Percentiles rank a stretch among this genome's conserved stretches.
Conservation (phyloP, 768 basidiomycete genomes). For the Boletus insuetus region DNA sequence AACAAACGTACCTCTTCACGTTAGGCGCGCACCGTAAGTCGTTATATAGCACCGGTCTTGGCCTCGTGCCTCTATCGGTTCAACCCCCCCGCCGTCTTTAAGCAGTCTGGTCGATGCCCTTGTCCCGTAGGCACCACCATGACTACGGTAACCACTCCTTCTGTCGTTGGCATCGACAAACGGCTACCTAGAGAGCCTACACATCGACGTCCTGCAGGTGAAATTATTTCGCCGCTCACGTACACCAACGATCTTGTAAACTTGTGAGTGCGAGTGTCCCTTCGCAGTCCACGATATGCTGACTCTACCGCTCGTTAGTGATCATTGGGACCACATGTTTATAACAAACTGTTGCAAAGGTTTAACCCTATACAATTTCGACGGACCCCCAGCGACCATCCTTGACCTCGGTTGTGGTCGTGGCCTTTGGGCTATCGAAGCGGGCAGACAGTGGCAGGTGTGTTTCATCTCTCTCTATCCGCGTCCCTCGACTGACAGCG, state of each 20-base stretch:
- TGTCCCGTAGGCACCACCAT: conserved; percentile 18
- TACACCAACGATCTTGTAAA: conserved; percentile 48
- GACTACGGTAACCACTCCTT: conserved; percentile 15
- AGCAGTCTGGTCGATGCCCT: conserved; percentile 25
- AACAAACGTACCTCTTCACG: conserved; percentile 1
- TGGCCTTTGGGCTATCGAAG: conserved; percentile 70
- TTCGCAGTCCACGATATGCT: background rate
- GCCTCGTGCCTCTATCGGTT: conserved; percentile 4
- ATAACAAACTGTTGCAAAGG: conserved; percentile 45
- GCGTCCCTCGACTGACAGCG: background rate
- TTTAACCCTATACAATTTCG: conserved; percentile 55
- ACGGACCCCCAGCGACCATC: conserved; percentile 46
- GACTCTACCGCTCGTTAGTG: conserved; percentile 37
- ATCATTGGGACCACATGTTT: conserved; percentile 73
- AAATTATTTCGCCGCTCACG: conserved; percentile 54
- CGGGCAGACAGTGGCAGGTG: conserved; percentile 66
- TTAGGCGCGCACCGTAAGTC: conserved; percentile 1
- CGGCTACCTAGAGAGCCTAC: conserved; percentile 39
- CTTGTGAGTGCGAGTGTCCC: conserved; percentile 43
- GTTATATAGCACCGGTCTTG: conserved; percentile 17
- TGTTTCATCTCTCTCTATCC: conserved; percentile 15
- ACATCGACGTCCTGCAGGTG: conserved; percentile 45
- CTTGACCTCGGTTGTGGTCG: conserved; percentile 73
- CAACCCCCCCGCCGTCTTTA: conserved; percentile 10
- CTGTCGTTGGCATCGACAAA: conserved; percentile 45